These are phyloP conservation scores for Musa troglodytarum DNA, from an alignment of 176 grass and related monocot species.

Conservation along the genomic window DNA sequence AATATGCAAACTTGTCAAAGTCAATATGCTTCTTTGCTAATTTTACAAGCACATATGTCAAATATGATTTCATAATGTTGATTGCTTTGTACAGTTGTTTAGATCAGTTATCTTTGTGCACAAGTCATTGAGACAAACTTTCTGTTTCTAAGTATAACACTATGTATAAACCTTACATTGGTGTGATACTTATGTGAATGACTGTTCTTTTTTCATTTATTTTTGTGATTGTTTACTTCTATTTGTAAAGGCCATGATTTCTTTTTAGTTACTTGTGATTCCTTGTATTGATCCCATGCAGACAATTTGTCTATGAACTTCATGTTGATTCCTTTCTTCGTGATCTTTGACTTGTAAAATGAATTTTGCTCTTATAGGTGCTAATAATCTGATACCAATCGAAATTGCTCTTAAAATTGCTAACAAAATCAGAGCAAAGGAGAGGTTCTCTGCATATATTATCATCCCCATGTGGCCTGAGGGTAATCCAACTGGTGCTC, in stretches of 20 bases:
- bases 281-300: neutral
- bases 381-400: slow-evolving; percentile 89
- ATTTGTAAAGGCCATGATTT: neutral
- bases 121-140: too few relatives aligned
- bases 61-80: too few relatives aligned
- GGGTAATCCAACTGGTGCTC: slow-evolving; percentile 73
- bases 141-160: too few relatives aligned
- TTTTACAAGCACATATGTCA: too few relatives aligned
- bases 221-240: neutral
- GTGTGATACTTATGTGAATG: neutral
- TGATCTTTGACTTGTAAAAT: neutral
- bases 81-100: too few relatives aligned
- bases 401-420: slow-evolving; percentile 94
- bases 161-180: neutral
- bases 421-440: slow-evolving; percentile 84
- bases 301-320: neutral
- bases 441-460: slow-evolving; percentile 86
- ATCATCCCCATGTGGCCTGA: slow-evolving; percentile 98
- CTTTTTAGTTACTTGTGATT: neutral
- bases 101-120: too few relatives aligned
- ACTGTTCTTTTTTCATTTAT: neutral
- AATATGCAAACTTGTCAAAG: too few relatives aligned
- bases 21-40: too few relatives aligned
- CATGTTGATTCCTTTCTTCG: neutral
- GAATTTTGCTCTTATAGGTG: slow-evolving; percentile 39